Evolutionary conservation across 208 protist species (phyloP).

Genomic region (Trypanosomatidae sp.): DNA sequence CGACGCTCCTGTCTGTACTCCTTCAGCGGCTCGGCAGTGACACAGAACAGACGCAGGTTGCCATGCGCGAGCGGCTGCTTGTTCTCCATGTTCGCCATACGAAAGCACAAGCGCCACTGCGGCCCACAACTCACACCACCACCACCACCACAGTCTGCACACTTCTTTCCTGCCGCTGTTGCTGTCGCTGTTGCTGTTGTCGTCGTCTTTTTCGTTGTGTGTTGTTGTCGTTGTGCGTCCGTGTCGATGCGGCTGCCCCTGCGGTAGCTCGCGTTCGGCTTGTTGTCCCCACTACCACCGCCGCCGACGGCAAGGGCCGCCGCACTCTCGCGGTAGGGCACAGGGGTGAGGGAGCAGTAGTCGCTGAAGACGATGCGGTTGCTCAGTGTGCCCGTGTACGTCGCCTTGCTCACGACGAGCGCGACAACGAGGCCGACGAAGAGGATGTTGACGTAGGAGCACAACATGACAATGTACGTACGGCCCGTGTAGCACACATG

Average conservation of each 20-base stretch:
- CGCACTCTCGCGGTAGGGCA: conserved; percentile 18
- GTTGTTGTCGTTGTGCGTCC: not conserved
- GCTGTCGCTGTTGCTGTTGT: not conserved
- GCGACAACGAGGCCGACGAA: conserved; percentile 75
- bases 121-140: no score
- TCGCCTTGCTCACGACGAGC: conserved; percentile 75
- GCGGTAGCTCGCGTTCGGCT: not conserved
- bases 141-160: conserved; percentile 1
- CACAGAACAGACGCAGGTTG: conserved; percentile 49
- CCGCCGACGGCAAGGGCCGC: no score
- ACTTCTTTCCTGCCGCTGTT: conserved; percentile 1
- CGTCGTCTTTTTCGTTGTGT: not conserved
- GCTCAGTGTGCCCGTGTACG: conserved; percentile 37
- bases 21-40: conserved; percentile 32
- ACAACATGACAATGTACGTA: conserved; percentile 56
- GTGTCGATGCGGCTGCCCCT: not conserved
- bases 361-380: conserved; percentile 75
- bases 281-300: not conserved
- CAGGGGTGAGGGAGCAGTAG: conserved; percentile 45
- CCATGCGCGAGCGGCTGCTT: conserved; percentile 41
- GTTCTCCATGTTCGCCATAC: conserved; percentile 65
- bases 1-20: conserved; percentile 29
- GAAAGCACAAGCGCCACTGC: conserved; percentile 46
- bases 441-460: conserved; percentile 71
- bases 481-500: conserved; percentile 60